Base-by-base conservation (phyloP, 2,329 filamentous ascomycete species). In the Colletotrichum caudatum region DNA sequence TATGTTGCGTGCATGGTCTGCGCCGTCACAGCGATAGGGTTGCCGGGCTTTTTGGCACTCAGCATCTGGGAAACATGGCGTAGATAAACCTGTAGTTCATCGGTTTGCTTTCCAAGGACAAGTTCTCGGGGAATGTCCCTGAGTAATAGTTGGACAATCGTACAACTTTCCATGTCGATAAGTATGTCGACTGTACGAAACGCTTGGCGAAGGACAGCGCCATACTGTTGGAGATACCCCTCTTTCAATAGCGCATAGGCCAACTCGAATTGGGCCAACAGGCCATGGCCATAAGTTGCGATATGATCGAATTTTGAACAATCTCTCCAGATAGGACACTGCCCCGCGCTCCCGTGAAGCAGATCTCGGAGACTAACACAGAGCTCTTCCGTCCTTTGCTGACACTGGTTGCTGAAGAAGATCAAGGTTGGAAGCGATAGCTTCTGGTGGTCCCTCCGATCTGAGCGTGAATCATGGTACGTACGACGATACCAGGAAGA, bases 211-310 rank as follows among this genome's bases (percentile, higher is more conserved):
- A 54, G 2, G 1, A 54, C 3, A 11, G 18, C 18, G 51, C 26
- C 51, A n/a, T 11, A 29, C 4, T 9, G 3, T 20, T 9, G 29
- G 16, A 54, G n/a, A 5, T 35, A 29, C 5, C 16, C 6, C 8
- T 8, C 14, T 26, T 9, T 16, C 0, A 51, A 2, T 3, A 14
- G 11, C 4, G 4, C n/a, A 23, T 7, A 7, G 48, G 23, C n/a
- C 12, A 51, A 3, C 11, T 1, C 1, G 14, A 51, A 51, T 12
- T 51, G 48, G 5, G 2, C 6, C 7, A 33, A 4, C 0, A 53
- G 6, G 2, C 33, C 16, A 3, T 29, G 6, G 3, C 3, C 6
- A 0, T 1, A 2, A 6, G 1, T 3, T 18, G 7, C 2, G 5
- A 57, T 3, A 3, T 3, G 7, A 1, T 57, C 35, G 20, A 57